Evolutionary conservation across 2,329 filamentous ascomycete genomes (phyloP), one percentile per base, ranked within the genome.

Genomic region (Conoideocrella luteorostrata): DNA sequence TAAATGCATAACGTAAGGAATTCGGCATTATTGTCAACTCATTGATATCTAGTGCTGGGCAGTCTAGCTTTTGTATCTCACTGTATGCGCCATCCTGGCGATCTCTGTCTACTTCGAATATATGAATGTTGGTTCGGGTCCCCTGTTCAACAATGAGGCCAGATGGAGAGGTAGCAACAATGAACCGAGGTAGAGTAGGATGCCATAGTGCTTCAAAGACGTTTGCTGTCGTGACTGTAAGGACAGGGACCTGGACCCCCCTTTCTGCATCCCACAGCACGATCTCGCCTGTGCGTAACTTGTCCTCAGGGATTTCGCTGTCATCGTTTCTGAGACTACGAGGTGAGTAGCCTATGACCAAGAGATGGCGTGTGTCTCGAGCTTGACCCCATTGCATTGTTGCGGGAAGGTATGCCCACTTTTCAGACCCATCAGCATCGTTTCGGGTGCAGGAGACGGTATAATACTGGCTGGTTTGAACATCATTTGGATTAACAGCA

Each of bases 161-260:
- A 7, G 62, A 65, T 0, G 76, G 75, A 0, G 78, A 75, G 0
- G 77, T 82, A 2, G 78, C 79, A 4, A 70, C 77, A 5, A 78
- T 62, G 50, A 83, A 83, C 18, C 67, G 65, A 3, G 66, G 60
- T 36, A 74, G 63, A 0, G 55, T 67, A 0, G 80, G 79, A 52
- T 84, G 80, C 80, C 80, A 84, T 0, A 70, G 63, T 2, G 82
- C 74, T 52, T 84, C 80, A 35, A 84, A 84, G 2, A 82, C 76
- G 45, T 84, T 83, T 36, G 77, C 71, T 1, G 70, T 72, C 1
- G 71, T 71, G 2, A 69, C 72, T 3, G 73, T 71, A 17, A 68
- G 61, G 4, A 83, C 67, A 4, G 63, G 66, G 35, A 80, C 61
- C 35, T 68, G 63, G 9, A 64, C 56, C 9, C 66, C 64, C 2